Base-by-base conservation (phyloP, 495 filamentous ascomycete genomes). In the Neurospora sp. region DNA sequence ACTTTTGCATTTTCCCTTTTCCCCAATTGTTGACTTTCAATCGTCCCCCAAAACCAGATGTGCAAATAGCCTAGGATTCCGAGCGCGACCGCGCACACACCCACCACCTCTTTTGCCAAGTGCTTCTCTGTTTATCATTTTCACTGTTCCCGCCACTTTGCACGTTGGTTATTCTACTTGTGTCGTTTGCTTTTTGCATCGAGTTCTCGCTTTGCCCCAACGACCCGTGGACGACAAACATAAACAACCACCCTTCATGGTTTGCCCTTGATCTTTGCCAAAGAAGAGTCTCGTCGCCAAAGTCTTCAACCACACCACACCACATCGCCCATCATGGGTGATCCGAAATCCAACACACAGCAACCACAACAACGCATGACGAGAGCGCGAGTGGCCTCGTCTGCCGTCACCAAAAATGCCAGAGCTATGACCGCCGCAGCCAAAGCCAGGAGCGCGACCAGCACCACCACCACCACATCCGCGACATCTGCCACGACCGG, bases 301-400 rank as follows among this genome's bases (percentile, higher is more conserved):
- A 65, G 68, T 61, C 35, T 70, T 45, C 39, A 31, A 37, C 38
- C 41, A 76, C 27, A 10, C 8, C 22, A 40, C 39, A 69, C 20
- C 69, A 35, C 44, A 44, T 45, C 69, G 72, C 37, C 37, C 45
- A 78, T 41, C 69, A 84, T 84, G 82, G 82, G 53, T 65, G 53
- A 65, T 0, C 10, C 53, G 3, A 65, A 65, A 35, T 16, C 53
- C 12, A 27, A 82, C 70, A 81, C 84, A 72, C 83, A 84, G 77
- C 86, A 83, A 39, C 87, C 83, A 72, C 88, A 87, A 39, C 88
- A 89, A 76, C 86, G 89, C 70, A 83, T 88, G 72, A 90, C 88
- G 70, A 84, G 89, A 73, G 86, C 88, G 65, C 82, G 88, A 73
- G 86, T 85, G 70, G 86, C 88, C 70, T 84, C 83, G 68, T 85